phyloP scores from a whole-genome alignment of 169 alveolate genomes.

The Cryptosporidium viatorum region DNA sequence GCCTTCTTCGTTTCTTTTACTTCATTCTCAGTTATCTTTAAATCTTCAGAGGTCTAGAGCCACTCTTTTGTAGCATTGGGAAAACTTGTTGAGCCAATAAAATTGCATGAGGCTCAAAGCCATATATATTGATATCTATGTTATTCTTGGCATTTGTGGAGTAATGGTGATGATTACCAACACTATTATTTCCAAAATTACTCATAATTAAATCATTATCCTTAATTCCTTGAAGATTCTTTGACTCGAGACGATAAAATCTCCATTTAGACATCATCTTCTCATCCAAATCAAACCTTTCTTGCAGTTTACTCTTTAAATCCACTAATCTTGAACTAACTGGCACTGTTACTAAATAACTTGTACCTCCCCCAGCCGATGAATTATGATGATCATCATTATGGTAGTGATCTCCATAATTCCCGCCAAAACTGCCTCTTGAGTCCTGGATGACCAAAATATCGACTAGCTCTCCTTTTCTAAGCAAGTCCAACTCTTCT shows the following conservation, averaged over 20 bases:
- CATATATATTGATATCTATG: constrained; percentile 28
- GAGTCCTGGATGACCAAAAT: constrained; percentile 52
- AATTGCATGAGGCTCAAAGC: constrained; percentile 41
- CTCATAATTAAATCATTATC: constrained; percentile 30
- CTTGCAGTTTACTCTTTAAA: constrained; percentile 1
- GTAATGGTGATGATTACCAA: background rate
- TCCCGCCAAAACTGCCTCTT: background rate
- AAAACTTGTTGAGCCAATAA: constrained; percentile 24
- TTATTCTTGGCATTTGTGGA: background rate
- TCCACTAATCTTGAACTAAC: background rate
- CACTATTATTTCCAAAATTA: background rate
- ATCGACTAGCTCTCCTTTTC: constrained; percentile 18
- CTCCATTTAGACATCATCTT: constrained; percentile 43
- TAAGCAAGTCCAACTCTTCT: constrained; percentile 37
- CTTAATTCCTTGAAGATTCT: background rate
- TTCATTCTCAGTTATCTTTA: background rate
- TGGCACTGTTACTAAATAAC: constrained; percentile 15
- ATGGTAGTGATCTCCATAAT: background rate
- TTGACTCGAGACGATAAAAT: constrained; percentile 43
- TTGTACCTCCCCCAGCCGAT: background rate
- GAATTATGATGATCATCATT: background rate
- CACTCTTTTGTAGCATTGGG: constrained; percentile 8
- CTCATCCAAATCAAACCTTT: constrained; percentile 31
- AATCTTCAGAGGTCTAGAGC: constrained; percentile 64
- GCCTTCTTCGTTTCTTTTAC: too few relatives aligned